A percentile compares a stretch with the other conserved stretches of the same genome.
These are phyloP conservation scores for Breviolum minutum DNA, from an alignment of 73 alveolate species.

Conservation along the genomic window DNA sequence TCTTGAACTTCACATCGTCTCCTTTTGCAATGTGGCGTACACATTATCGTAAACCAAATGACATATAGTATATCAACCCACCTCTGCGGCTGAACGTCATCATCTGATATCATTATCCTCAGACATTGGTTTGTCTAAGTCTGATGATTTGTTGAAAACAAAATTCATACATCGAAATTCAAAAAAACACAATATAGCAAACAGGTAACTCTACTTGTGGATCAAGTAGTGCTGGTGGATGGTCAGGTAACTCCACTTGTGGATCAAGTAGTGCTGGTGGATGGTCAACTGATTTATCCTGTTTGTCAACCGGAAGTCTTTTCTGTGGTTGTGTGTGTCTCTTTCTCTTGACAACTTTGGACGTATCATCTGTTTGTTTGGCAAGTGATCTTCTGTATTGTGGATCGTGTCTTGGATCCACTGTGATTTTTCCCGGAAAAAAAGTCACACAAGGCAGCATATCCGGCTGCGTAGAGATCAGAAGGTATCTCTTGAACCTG, in stretches of 20 bases:
- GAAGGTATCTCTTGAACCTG: background rate
- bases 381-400: background rate
- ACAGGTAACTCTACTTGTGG: too few relatives aligned
- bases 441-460: background rate
- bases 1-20: too few relatives aligned
- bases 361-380: background rate
- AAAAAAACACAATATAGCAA: too few relatives aligned
- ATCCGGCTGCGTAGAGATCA: background rate
- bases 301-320: background rate
- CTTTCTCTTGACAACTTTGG: background rate
- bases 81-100: too few relatives aligned
- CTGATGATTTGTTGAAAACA: too few relatives aligned
- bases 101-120: too few relatives aligned
- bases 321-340: background rate
- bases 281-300: background rate
- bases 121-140: too few relatives aligned
- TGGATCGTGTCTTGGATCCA: background rate
- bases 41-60: too few relatives aligned
- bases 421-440: background rate
- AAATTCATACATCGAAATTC: too few relatives aligned
- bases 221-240: background rate
- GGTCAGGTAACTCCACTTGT: too few relatives aligned
- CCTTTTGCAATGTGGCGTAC: too few relatives aligned
- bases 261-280: background rate
- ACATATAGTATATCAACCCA: too few relatives aligned